Base-by-base conservation (phyloP, 1,284 basidiomycete species). In the Ganoderma lingzhi region DNA sequence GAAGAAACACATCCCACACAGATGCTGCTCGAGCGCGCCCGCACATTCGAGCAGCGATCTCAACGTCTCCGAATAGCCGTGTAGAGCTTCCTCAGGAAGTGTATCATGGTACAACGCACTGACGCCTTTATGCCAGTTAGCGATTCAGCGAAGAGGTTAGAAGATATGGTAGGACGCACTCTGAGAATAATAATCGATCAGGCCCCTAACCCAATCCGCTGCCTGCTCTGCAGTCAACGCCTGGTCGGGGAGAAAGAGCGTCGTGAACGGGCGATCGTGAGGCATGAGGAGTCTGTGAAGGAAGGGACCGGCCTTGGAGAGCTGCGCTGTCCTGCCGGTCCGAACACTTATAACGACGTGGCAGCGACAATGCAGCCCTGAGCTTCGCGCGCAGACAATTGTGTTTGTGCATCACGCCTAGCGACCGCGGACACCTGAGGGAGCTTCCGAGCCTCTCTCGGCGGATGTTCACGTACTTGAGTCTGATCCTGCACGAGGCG, bases 251-350 rank as follows among this genome's bases (percentile, higher is more conserved):
- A 63, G 63, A 67, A 66, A 61, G 61, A 60, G 41, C 30, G 51
- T 35, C 3, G 66, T 45, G 55, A 45, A 45, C 53, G 51, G 63
- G 65, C 56, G 59, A 45, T 45, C 56, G 67, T 56, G 62, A 64
- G 65, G 44, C 69, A 68, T 65, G 60, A 45, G 37, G 60, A 45
- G 37, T 61, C 68, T 63, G 64, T 73, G 67, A 67, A 71, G 68
- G 72, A 65, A 73, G 63, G 72, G 62, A 51, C 72, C 72, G 17
- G 72, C 70, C 72, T 70, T 68, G 70, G 39, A 59, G 48, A 65
- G 37, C 51, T 61, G 37, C 37, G 44, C 48, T 17, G 55, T 42
- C 69, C 42, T 53, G 35, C 59, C 37, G 44, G 61, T n/a, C 28
- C 35, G 41, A 56, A 62, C 71, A 73, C 72, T 71, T 73, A 70